Base-by-base conservation (phyloP, 2,329 filamentous ascomycete genomes). In the Alternaria ventricosa region DNA sequence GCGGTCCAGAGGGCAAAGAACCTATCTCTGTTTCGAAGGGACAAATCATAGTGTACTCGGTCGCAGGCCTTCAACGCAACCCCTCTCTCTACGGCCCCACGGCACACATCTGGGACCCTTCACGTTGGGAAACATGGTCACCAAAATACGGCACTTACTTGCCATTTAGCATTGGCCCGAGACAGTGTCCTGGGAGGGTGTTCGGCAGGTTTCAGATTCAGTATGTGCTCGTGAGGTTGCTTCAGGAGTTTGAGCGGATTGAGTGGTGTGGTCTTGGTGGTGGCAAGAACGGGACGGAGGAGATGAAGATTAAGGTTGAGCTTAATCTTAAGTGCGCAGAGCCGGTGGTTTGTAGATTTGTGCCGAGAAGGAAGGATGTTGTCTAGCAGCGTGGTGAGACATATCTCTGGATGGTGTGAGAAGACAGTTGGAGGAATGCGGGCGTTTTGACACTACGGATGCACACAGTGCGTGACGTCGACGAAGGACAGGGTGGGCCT, bases 161-260 rank as follows among this genome's bases (percentile, higher is more conserved):
- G 6, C 60, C 60, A 6, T 63, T 63, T 23, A 63, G 55, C 15
- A 49, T 59, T 15, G 60, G 60, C 20, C 60, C 60, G 15, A 56
- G 60, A 10, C 55, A 59, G 28, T 63, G 55, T 10, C 55, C 55
- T 5, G 60, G 60, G 6, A 47, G 55, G 45, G 60, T 63, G 18
- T 63, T 63, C 44, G 60, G 60, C 22, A 41, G 55, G 6, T 63
- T 63, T 12, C 60, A 63, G 55, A 63, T 63, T 27, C 55, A 63
- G 33, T 63, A 63, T 44, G 49, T 59, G 10, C 23, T 63, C 5
- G 60, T 63, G 13, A 43, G 60, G 22, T 30, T 59, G n/a, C 44
- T 58, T 6, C 60, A 63, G 8, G 60, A 63, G 50, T 63, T 63
- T 23, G 60, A 63, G 33, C 44, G 49, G 6, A 45, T 63, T 7